phyloP scores from a whole-genome alignment of 306 rosid genomes.

The Malus sieversii region DNA sequence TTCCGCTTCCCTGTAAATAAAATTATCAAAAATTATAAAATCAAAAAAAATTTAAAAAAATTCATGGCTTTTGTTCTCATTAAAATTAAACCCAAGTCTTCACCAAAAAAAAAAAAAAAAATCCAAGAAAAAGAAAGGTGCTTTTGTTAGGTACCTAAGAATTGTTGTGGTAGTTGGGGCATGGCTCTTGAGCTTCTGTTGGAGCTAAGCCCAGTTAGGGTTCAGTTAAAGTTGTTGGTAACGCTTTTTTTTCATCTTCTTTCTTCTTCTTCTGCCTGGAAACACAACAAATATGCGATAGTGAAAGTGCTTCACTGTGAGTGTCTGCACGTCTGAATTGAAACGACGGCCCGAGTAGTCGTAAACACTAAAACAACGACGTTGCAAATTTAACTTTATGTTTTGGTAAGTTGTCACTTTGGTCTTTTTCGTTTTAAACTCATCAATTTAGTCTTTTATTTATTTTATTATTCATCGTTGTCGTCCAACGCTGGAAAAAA shows the following conservation, averaged over 20 bases:
- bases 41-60: background rate
- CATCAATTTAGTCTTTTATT: too few species aligned
- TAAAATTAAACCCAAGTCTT: background rate
- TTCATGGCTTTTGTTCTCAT: background rate
- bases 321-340: too few species aligned
- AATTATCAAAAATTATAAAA: background rate
- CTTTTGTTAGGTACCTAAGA: conserved; percentile 44
- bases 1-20: conserved; percentile 69
- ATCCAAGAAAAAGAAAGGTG: background rate
- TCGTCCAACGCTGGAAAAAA: too few species aligned
- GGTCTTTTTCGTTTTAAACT: too few species aligned
- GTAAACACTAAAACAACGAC: too few species aligned
- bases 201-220: conserved; percentile 83
- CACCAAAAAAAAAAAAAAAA: too few species aligned
- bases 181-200: conserved; percentile 49
- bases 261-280: background rate
- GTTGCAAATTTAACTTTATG: too few species aligned
- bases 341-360: too few species aligned
- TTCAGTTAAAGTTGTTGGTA: conserved; percentile 31
- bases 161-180: conserved; percentile 24
- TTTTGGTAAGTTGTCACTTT: too few species aligned
- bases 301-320: too few species aligned
- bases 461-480: too few species aligned
- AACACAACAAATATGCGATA: too few species aligned
- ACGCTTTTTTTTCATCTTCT: conserved; percentile 42